These are phyloP conservation scores for Pestalotiopsis sp. DNA, from an alignment of 2,329 filamentous ascomycete species.

Conservation along the genomic window DNA sequence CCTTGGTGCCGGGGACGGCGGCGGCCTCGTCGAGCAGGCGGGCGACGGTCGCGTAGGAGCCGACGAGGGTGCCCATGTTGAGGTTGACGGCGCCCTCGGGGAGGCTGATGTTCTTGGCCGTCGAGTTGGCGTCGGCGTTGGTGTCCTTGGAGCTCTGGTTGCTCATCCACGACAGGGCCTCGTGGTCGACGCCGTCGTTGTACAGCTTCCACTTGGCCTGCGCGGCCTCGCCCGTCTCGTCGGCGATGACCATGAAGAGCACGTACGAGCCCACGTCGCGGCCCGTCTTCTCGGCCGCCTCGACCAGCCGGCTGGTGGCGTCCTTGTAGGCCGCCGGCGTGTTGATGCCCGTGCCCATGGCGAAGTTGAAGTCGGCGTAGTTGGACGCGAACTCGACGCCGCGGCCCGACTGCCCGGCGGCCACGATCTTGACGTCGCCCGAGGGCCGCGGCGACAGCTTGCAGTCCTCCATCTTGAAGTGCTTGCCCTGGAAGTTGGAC, in stretches of 20 bases:
- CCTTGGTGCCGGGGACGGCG: constrained; percentile 29
- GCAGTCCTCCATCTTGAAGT: constrained; percentile 35
- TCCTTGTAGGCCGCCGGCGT: constrained; percentile 26
- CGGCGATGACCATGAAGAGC: constrained; percentile 33
- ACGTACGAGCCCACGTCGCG: constrained; percentile 34
- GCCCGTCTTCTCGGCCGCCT: constrained; percentile 25
- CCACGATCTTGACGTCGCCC: constrained; percentile 28
- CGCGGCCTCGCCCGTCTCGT: constrained; percentile 30
- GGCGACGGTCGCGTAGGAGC: constrained; percentile 28
- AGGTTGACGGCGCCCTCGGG: constrained; percentile 32
- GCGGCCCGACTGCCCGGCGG: constrained; percentile 32
- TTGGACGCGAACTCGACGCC: constrained; percentile 32
- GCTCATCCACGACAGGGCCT: constrained; percentile 32
- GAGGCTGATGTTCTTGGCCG: constrained; percentile 24
- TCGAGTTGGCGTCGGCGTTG: constrained; percentile 29
- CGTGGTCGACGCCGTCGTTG: constrained; percentile 29
- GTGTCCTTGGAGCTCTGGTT: constrained; percentile 30
- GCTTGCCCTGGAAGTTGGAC: constrained; percentile 31
- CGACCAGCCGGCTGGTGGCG: constrained; percentile 27
- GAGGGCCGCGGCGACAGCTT: constrained; percentile 26
- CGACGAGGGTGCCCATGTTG: constrained; percentile 30
- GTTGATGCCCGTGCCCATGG: constrained; percentile 31
- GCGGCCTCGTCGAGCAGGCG: constrained; percentile 32
- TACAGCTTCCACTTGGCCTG: constrained; percentile 32
- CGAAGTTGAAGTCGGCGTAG: constrained; percentile 33